phyloP scores from a whole-genome alignment of 345 rosid species.

The Gossypioides kirkii region DNA sequence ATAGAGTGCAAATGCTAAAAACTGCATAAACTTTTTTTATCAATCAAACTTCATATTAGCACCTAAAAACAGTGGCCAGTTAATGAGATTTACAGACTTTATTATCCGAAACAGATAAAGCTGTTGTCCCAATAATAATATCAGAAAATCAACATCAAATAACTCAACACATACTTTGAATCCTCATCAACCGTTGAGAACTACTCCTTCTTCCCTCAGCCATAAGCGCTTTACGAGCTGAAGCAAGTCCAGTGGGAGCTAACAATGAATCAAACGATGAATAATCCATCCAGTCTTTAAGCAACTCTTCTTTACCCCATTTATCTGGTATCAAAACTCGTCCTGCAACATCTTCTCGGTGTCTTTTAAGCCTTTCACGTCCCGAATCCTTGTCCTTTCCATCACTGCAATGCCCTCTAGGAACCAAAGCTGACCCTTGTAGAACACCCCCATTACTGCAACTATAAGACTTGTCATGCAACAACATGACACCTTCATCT shows the following conservation, averaged over 20 bases:
- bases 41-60: background rate
- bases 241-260: conserved; percentile 42
- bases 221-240: conserved; percentile 63
- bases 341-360: conserved; percentile 53
- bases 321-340: conserved; percentile 49
- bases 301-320: conserved; percentile 63
- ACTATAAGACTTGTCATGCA: background rate
- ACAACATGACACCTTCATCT: background rate
- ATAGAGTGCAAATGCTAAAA: background rate
- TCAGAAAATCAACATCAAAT: background rate
- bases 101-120: background rate
- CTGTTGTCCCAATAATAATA: background rate
- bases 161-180: conserved; percentile 36
- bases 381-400: conserved; percentile 21
- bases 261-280: conserved; percentile 46
- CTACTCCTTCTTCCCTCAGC: conserved; percentile 26
- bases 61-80: background rate
- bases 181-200: conserved; percentile 32
- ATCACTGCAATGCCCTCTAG: background rate
- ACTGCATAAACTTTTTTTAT: background rate
- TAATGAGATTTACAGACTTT: background rate
- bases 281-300: conserved; percentile 61
- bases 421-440: conserved; percentile 1
- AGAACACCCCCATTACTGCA: background rate
- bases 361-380: conserved; percentile 63